Conservation (phyloP, 2,329 filamentous ascomycete genomes). For the Colletotrichum sp. region DNA sequence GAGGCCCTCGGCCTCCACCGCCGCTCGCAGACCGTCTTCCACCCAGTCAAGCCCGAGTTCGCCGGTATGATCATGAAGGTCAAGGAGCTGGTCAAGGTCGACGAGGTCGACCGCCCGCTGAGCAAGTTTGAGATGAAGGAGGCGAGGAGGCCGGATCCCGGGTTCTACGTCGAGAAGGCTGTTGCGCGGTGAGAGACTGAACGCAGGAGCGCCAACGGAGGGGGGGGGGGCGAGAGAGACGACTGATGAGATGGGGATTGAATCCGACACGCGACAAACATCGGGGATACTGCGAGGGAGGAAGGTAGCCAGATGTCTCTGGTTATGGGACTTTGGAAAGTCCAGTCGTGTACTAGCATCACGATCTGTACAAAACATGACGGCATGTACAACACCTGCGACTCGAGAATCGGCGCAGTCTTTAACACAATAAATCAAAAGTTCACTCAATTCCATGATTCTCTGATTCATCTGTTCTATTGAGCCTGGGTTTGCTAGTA, state of each 20-base stretch:
- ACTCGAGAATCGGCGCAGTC: background rate
- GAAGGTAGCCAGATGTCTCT: background rate
- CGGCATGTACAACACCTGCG: conserved; percentile 7
- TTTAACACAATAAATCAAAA: background rate
- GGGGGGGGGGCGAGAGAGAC: background rate
- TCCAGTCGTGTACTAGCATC: background rate
- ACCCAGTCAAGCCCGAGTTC: conserved; percentile 79
- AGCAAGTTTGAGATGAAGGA: conserved; percentile 73
- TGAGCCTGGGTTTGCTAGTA: background rate
- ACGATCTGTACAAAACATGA: conserved; percentile 5
- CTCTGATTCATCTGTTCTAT: background rate
- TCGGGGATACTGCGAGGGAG: background rate
- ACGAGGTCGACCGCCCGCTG: conserved; percentile 73
- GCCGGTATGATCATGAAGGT: conserved; percentile 94
- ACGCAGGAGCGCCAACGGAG: background rate
- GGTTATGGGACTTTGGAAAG: background rate
- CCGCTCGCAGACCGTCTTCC: conserved; percentile 87
- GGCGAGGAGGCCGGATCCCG: conserved; percentile 75
- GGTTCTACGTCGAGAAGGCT: conserved; percentile 78
- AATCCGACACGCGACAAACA: background rate
- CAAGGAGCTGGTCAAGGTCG: conserved; percentile 87
- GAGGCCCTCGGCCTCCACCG: conserved; percentile 84
- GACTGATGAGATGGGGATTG: background rate
- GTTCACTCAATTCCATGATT: background rate
- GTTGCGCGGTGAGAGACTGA: conserved; percentile 31